Base-by-base conservation (phyloP, 129 eudicot species). In the Saposhnikovia divaricata region DNA sequence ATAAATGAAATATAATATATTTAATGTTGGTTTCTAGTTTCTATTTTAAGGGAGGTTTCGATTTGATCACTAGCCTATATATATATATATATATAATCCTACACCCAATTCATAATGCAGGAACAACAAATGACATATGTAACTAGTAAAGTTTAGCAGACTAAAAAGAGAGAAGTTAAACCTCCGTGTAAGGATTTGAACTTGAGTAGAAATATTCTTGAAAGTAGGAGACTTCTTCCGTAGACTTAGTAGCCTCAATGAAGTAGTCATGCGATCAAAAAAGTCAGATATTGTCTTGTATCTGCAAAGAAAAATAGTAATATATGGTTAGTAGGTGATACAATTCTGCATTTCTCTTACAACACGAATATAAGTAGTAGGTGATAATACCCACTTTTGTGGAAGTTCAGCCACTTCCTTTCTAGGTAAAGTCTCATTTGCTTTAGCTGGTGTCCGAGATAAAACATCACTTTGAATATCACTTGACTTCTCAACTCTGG, bases 231-330 rank as follows among this genome's bases (percentile, higher is more conserved):
- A 78, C 86, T 74, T 79, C 47, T 90, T 90, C 5, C 82, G 85
- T 53, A 92, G 81, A 72, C 40, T 25, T 38, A 92, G 90, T 80
- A 92, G 84, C 83, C 97, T 88, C 85, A 92, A 31, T 79, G 97
- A 90, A 83, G 86, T 86, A 78, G 81, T 81, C 96, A 92, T 87
- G 73, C 97, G 84, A 80, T 88, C 83, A 80, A 92, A 90, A 76
- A 88, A 37, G 76, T 90, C 96, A 48, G 85, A 84, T 53, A 92
- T 79, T 55, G 28, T 78, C 79, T 55, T 55, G 45, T 87, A 85
- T 77, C 97, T 92, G 90, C 76, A 80, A 86, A 78, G 65, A 70
- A 68, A 82, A 16, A 73, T 3, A 74, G 19, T 47, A 47, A 76
- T 48, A 44, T 27, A 7, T 8, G 4, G 63, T 68, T 46, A 81